Percentiles rank a stretch among this genome's conserved stretches.
Conservation (phyloP, 148 eudicot genomes). For the Tetragonia tetragonoides region DNA sequence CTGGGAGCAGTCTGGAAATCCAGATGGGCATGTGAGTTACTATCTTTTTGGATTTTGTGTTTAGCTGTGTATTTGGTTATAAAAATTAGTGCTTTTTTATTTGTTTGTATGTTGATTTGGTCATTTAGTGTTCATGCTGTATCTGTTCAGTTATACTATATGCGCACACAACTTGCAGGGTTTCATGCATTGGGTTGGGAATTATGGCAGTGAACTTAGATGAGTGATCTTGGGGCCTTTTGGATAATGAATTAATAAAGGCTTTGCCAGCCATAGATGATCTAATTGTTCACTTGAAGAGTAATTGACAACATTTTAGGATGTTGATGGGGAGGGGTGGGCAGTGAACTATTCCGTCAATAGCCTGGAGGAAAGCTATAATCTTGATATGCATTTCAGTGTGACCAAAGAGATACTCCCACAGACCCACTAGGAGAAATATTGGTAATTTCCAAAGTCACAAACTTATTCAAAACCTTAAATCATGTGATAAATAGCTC, state of each 20-base stretch:
- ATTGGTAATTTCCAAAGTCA: too few relatives aligned
- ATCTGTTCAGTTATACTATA: background rate
- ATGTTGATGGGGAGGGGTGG: background rate
- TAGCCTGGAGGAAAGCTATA: background rate
- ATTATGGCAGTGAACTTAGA: background rate
- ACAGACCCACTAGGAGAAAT: too few relatives aligned
- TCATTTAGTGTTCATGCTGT: background rate
- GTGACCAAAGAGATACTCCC: background rate
- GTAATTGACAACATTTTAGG: background rate
- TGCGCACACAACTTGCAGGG: background rate
- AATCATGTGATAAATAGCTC: too few relatives aligned
- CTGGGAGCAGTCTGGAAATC: constrained; percentile 98
- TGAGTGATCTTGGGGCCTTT: background rate
- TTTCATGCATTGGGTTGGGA: background rate
- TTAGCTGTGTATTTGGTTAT: background rate
- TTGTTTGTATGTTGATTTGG: background rate
- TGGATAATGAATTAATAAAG: background rate
- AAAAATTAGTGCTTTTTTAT: background rate
- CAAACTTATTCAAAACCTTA: too few relatives aligned
- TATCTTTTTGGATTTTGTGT: background rate
- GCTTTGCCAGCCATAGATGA: background rate
- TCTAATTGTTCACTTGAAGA: background rate
- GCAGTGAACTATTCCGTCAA: background rate
- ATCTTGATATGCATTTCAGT: background rate
- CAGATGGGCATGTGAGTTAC: constrained; percentile 79